A percentile compares a stretch with the other conserved stretches of the same genome.
phyloP scores from a whole-genome alignment of 768 basidiomycete species.

The Hypsizygus marmoreus region DNA sequence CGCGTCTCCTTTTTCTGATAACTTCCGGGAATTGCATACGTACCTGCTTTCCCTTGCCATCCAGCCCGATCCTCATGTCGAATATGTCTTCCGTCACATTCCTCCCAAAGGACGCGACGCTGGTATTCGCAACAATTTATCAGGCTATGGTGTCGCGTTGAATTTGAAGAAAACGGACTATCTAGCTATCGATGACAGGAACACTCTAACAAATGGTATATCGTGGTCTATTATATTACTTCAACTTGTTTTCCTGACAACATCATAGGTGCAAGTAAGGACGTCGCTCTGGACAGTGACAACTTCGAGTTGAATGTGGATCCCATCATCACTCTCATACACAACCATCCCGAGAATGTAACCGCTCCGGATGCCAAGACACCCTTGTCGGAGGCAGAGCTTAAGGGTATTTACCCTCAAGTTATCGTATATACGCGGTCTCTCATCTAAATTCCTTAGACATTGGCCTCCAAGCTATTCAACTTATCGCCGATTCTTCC shows the following conservation, averaged over 20 bases:
- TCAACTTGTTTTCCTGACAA: background rate
- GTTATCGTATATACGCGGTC: too few relatives aligned
- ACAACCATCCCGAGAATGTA: slow-evolving; percentile 39
- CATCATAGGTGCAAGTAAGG: slow-evolving; percentile 9
- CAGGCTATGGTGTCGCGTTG: slow-evolving; percentile 90
- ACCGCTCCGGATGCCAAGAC: slow-evolving; percentile 41
- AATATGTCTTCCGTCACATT: slow-evolving; percentile 77
- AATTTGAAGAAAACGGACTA: slow-evolving; percentile 98
- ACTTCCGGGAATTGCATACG: slow-evolving; percentile 71
- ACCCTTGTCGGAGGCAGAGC: slow-evolving; percentile 53
- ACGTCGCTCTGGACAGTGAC: slow-evolving; percentile 14
- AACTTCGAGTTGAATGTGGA: slow-evolving; percentile 33
- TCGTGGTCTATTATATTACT: background rate
- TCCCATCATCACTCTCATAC: slow-evolving; percentile 40
- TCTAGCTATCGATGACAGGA: slow-evolving; percentile 87
- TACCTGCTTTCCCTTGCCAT: slow-evolving; percentile 57
- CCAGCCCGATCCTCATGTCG: slow-evolving; percentile 47
- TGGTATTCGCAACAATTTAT: slow-evolving; percentile 49
- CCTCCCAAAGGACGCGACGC: slow-evolving; percentile 37
- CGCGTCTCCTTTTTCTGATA: slow-evolving; percentile 60
- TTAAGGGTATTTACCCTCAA: too few relatives aligned
- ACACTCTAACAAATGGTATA: slow-evolving; percentile 31
- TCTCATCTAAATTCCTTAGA: slow-evolving; percentile 30
- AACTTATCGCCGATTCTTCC: slow-evolving; percentile 68
- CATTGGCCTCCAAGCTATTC: slow-evolving; percentile 73